Percentiles rank a stretch among this genome's conserved stretches.
phyloP scores from a whole-genome alignment of 176 grass and related monocot genomes.

The Cenchrus fungigraminus region DNA sequence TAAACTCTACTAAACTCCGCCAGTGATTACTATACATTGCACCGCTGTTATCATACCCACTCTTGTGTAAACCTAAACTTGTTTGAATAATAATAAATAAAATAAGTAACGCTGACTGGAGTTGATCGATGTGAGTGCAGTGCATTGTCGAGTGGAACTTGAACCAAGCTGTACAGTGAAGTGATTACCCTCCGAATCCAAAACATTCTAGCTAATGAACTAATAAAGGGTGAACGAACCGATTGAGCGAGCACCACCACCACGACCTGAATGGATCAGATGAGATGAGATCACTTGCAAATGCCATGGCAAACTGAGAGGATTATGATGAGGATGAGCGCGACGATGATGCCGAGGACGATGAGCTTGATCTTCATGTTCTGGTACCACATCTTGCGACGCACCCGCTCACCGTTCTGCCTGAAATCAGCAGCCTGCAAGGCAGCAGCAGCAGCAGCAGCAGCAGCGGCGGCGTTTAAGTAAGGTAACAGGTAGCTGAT shows the following conservation, averaged over 20 bases:
- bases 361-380: conserved; percentile 96
- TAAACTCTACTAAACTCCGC: no score
- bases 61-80: no score
- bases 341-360: conserved; percentile 60
- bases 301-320: conserved; percentile 69
- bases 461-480: no score
- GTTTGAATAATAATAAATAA: background rate
- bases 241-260: background rate
- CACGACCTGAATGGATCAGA: no score
- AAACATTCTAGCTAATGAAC: background rate
- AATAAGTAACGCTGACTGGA: background rate
- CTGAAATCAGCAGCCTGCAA: conserved; percentile 66
- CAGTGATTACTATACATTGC: no score
- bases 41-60: no score
- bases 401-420: conserved; percentile 49
- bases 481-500: no score
- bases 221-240: background rate
- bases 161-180: background rate
- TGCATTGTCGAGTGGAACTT: background rate
- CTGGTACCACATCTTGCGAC: conserved; percentile 87
- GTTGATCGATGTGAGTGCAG: background rate
- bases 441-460: no score
- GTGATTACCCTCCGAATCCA: background rate
- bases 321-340: conserved; percentile 79
- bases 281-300: conserved; percentile 11